Conservation (phyloP, 192 early-diverging fungal genomes). For the Dimargaris cristalligena region DNA sequence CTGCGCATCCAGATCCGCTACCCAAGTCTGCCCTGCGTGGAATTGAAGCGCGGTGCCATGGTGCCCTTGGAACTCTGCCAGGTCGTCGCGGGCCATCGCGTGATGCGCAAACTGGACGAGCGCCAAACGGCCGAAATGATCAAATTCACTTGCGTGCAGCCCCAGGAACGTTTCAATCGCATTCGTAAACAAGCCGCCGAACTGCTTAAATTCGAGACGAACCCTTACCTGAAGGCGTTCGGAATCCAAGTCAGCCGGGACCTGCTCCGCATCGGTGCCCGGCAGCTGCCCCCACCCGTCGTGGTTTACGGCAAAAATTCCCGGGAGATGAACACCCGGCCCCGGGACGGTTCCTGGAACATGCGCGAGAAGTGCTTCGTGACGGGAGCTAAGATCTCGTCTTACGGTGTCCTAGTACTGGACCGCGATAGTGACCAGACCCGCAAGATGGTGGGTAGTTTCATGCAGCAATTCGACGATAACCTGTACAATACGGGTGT, state of each 20-base stretch:
- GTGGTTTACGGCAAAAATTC: slow-evolving; percentile 43
- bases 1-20: slow-evolving; percentile 57
- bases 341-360: slow-evolving; percentile 74
- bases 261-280: slow-evolving; percentile 53
- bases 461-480: slow-evolving; percentile 55
- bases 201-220: slow-evolving; percentile 42
- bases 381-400: slow-evolving; percentile 52
- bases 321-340: slow-evolving; percentile 27
- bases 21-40: slow-evolving; percentile 67
- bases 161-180: slow-evolving; percentile 65
- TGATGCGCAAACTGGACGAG: slow-evolving; percentile 68
- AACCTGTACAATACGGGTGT: slow-evolving; percentile 59
- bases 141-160: slow-evolving; percentile 72
- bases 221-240: slow-evolving; percentile 62
- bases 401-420: slow-evolving; percentile 72
- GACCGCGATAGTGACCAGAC: slow-evolving; percentile 34
- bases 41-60: slow-evolving; percentile 47
- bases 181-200: slow-evolving; percentile 54
- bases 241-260: slow-evolving; percentile 45
- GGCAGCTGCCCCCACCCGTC: slow-evolving; percentile 60
- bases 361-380: slow-evolving; percentile 63
- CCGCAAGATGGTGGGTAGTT: slow-evolving; percentile 34
- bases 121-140: slow-evolving; percentile 90
- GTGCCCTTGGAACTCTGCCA: slow-evolving; percentile 87
- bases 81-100: slow-evolving; percentile 66